These are phyloP conservation scores for Didymella pomorum DNA, from an alignment of 2,329 filamentous ascomycete genomes.

Conservation along the genomic window DNA sequence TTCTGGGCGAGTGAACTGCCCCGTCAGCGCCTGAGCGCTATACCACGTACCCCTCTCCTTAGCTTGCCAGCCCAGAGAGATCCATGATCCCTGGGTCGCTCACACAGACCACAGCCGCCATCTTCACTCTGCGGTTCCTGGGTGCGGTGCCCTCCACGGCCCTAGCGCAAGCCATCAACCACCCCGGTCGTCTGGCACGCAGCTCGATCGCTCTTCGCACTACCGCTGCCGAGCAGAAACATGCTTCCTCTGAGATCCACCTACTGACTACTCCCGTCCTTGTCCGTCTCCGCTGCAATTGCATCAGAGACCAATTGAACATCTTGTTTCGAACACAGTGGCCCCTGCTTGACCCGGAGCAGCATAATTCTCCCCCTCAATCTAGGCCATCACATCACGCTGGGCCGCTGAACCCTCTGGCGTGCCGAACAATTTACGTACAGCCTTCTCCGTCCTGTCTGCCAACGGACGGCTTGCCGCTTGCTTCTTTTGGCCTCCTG, in stretches of 20 bases:
- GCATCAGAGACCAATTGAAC: constrained; percentile 38
- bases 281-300: constrained; percentile 38
- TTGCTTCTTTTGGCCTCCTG: constrained; percentile 35
- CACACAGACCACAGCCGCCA: constrained; percentile 41
- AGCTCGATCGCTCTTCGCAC: constrained; percentile 36
- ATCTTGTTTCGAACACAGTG: constrained; percentile 37
- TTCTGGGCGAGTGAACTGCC: constrained; percentile 30
- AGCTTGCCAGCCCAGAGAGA: constrained; percentile 25
- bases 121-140: constrained; percentile 37
- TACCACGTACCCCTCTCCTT: constrained; percentile 35
- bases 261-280: constrained; percentile 30
- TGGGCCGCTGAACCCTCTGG: constrained; percentile 30
- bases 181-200: constrained; percentile 34
- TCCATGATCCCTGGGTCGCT: constrained; percentile 36
- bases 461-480: constrained; percentile 33
- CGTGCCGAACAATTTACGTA: constrained; percentile 41
- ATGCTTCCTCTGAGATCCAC: constrained; percentile 38
- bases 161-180: constrained; percentile 43
- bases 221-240: constrained; percentile 42
- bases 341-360: constrained; percentile 27
- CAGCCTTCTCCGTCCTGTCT: constrained; percentile 39
- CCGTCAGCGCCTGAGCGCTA: constrained; percentile 27
- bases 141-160: constrained; percentile 35
- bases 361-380: constrained; percentile 34
- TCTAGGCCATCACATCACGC: constrained; percentile 35